Base-by-base conservation (phyloP, 257 asterid genomes). In the Solanum virginianum region DNA sequence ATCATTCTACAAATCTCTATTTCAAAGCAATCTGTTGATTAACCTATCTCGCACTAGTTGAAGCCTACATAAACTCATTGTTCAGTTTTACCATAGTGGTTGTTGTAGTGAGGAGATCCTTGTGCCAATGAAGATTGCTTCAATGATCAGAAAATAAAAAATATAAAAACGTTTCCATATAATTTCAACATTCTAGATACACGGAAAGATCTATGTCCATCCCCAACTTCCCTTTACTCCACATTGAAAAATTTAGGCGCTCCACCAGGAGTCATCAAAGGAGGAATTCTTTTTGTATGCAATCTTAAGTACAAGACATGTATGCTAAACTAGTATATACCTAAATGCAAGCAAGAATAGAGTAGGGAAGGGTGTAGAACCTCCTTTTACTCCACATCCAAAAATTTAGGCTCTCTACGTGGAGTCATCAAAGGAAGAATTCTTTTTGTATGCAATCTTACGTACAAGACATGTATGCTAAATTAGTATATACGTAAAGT, bases 351-450 rank as follows among this genome's bases (percentile, higher is more conserved):
- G 20, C 45, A 66, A 4, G n/a, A 69, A 69, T 69, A 69, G 51
- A 36, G 79, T 39, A 17, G 26, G 24, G 0, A 24, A 60, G 75
- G 49, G 69, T 17, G 63, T 32, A 62, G 90, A 88, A 94, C 99
- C 99, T 96, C 6, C 65, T 20, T 57, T 57, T 11, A 57, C 20
- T 57, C 29, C 6, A 20, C 65, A 59, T 57, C 13, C 2, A 24
- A 20, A 20, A 9, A 20, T 59, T 20, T 59, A 59, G 26, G 10
- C 13, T 59, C n/a, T 24, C 65, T 57, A 57, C 3, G 0, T 18
- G 29, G 18, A 13, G 56, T 15, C 56, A 53, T 53, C 57, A 53
- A 53, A 53, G 57, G 57, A 53, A 18, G 66, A n/a, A 59, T 36
- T 32, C 41, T 36, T 36, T 36, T 36, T 36, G 41, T 36, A 36